Base-by-base conservation (phyloP, 345 rosid genomes). In the Salix dunnii region DNA sequence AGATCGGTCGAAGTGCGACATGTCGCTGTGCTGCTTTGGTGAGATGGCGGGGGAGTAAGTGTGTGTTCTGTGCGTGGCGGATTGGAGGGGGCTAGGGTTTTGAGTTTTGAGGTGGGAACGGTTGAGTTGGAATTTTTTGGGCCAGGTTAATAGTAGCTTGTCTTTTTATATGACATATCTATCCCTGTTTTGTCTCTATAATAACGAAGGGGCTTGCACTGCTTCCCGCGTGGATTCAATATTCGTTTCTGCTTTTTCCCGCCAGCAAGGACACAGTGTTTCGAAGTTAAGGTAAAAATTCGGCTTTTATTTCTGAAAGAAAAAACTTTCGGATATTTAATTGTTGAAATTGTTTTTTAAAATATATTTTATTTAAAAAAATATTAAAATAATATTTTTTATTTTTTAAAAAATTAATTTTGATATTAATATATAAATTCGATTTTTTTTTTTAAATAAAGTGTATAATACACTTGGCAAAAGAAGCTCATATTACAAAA, bases 1-100 rank as follows among this genome's bases (percentile, higher is more conserved):
- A 11, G 91, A 83, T 68, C 87, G 78, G 17, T 89, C 89, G 36
- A 88, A 88, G 75, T 88, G 89, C 53, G 89, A 88, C 91, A 88
- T 68, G 20, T 86, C 27, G 71, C 43, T 46, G 46, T 20, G 16
- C 21, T 25, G 11, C 25, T n/a, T n/a, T 55, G 27, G 10, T 55
- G 62, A 55, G 62, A 13, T 55, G 9, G 27, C 11, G 28, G 1
- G 62, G 5, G 62, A 55, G 14, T 23, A 4, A 55, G 62, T n/a
- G 28, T 9, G 62, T 55, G 62, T 55, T n/a, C 62, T 9, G 28
- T n/a, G 28, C 62, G 7, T 25, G 42, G 53, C 13, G 9, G 58
- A 16, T 30, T 65, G 3, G 7, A 1, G 61, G 63, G 81, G 76
- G 81, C 38, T 79, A 35, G 71, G 67, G 60, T 67, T 67, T 9